These are phyloP conservation scores for Psophocarpus tetragonolobus DNA, from an alignment of 306 rosid genomes.

Conservation along the genomic window DNA sequence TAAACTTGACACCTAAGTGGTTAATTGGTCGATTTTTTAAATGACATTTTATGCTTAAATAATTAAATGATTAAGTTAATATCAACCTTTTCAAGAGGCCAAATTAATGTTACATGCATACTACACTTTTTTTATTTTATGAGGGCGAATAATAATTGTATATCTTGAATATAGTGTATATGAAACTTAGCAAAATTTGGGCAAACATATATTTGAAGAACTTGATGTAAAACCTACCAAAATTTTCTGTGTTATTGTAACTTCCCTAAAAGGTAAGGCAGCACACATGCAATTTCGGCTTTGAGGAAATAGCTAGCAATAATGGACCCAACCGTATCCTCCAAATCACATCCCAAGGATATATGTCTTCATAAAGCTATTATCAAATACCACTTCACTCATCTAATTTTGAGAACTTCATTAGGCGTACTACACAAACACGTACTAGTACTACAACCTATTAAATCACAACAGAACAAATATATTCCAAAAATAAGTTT, in stretches of 20 bases:
- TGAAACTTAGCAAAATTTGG: neutral
- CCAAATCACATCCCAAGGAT: conserved; percentile 17
- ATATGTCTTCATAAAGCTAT: neutral
- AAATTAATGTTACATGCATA: neutral
- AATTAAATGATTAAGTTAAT: neutral
- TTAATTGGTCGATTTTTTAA: neutral
- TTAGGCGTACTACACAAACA: conserved; percentile 9
- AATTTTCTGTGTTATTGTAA: neutral
- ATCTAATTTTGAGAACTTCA: neutral
- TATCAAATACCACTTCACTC: neutral
- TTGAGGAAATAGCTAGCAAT: neutral
- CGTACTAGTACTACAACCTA: neutral
- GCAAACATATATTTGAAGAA: neutral
- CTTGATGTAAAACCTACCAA: neutral
- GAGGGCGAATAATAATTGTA: neutral
- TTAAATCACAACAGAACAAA: neutral
- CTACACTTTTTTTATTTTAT: neutral
- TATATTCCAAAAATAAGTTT: neutral
- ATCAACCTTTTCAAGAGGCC: neutral
- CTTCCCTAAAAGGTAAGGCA: neutral
- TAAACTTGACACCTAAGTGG: neutral
- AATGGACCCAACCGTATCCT: conserved; percentile 1
- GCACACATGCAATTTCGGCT: neutral
- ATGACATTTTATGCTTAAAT: neutral
- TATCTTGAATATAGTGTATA: neutral